Base-by-base conservation (phyloP, 1,284 basidiomycete genomes). In the Papiliotrema flavescens region DNA sequence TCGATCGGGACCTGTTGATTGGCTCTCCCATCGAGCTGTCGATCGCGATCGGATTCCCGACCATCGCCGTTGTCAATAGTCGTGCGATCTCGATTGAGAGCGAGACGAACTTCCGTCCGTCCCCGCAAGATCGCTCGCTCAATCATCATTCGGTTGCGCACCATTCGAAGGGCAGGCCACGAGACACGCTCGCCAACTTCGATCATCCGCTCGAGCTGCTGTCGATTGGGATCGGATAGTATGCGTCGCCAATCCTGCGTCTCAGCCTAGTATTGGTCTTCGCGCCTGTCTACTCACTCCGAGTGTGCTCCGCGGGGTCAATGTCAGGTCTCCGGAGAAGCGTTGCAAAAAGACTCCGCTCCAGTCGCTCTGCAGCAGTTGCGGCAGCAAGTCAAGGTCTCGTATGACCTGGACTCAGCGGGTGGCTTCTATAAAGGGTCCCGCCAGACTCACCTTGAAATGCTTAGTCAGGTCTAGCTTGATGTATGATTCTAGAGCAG, bases 91-190 rank as follows among this genome's bases (percentile, higher is more conserved):
- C 67, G 66, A 23, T 63, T 64, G 24, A 80, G 70, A 2, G 80
- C 78, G 54, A 77, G 80, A 23, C 89, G 85, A 35, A 90, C 82
- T 51, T 82, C 81, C 66, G 87, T 84, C 14, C 93, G 84, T 17
- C 93, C 92, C 13, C 85, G 79, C 45, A 87, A 81, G 51, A 97
- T 89, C 61, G 93, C 86, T 45, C 85, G 84, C 76, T 74, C 76
- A 39, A 71, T 74, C 40, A 71, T 74, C 57, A 84, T 80, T 28
- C 93, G 81, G 69, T 97, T 96, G 65, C 87, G 84, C 51, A 95
- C 89, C 83, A 97, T 95, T 64, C 90, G 90, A 39, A 94, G 88
- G 78, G 93, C 93, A 0, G 93, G 93, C 90, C 90, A 97, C 20
- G 93, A 87, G n/a, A 90, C 92, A n/a, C 84, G 74, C 75, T 95